These are phyloP conservation scores for Agrocybe pediades DNA, from an alignment of 768 basidiomycete genomes.

Conservation along the genomic window DNA sequence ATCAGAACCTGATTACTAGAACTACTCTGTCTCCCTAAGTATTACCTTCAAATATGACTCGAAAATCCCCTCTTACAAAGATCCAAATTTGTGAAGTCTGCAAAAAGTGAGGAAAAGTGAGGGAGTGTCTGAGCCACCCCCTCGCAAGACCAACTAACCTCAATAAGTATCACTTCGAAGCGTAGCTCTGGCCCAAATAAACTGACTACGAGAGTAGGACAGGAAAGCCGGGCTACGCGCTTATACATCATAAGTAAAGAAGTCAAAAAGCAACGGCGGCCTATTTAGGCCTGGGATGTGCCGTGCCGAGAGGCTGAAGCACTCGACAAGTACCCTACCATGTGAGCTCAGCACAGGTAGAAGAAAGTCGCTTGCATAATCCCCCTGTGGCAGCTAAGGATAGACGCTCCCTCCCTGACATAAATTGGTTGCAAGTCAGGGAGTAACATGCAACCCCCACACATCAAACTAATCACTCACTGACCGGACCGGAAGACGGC, in stretches of 20 bases:
- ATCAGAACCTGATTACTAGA: too few relatives aligned
- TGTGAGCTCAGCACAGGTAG: not conserved
- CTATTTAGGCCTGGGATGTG: conserved; percentile 13
- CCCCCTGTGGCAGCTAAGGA: not conserved
- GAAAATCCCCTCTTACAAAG: too few relatives aligned
- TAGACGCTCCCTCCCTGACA: not conserved
- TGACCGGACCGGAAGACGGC: not conserved
- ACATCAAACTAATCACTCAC: not conserved
- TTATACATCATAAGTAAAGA: not conserved
- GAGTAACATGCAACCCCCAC: not conserved
- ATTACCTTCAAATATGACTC: too few relatives aligned
- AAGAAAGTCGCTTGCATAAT: not conserved
- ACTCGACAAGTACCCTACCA: not conserved
- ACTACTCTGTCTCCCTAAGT: too few relatives aligned
- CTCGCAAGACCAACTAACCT: too few relatives aligned
- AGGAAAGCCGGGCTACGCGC: conserved; percentile 9
- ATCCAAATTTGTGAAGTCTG: too few relatives aligned
- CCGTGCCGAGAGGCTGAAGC: conserved; percentile 15
- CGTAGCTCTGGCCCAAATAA: conserved; percentile 5
- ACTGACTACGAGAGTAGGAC: conserved; percentile 12
- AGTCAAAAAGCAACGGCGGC: conserved; percentile 4
- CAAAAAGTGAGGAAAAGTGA: too few relatives aligned
- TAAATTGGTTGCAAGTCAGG: not conserved
- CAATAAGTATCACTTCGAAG: not conserved
- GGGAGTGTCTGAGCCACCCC: too few relatives aligned